Evolutionary conservation across 169 alveolate genomes (phyloP).

Genomic region (Amoebophrya sp.): DNA sequence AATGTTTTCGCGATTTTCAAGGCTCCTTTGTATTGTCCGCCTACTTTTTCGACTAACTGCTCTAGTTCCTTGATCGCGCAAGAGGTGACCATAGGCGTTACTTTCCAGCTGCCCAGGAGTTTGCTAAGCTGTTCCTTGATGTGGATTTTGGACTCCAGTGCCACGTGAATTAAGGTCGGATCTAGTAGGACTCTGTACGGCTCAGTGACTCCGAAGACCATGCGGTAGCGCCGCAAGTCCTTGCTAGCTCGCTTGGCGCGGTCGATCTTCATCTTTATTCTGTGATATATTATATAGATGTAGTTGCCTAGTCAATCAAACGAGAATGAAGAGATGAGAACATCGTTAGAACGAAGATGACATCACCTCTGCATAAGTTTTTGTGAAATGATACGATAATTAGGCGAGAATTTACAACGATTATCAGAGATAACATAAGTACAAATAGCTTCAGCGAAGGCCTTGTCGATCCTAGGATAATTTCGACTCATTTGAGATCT

Average conservation of each 20-base stretch:
- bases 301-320: too few species aligned
- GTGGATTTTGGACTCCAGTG: slow-evolving; percentile 48
- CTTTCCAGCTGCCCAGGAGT: slow-evolving; percentile 30
- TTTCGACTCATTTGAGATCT: too few species aligned
- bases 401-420: too few species aligned
- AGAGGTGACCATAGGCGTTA: neutral
- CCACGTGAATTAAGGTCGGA: slow-evolving; percentile 51
- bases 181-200: slow-evolving; percentile 51
- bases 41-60: neutral
- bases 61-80: neutral
- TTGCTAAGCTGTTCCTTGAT: slow-evolving; percentile 50
- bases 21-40: neutral
- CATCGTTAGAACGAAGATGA: too few species aligned
- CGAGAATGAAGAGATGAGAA: too few species aligned
- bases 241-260: slow-evolving; percentile 43
- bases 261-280: slow-evolving; percentile 44
- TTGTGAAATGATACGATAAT: too few species aligned
- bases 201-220: slow-evolving; percentile 47
- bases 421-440: too few species aligned
- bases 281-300: too few species aligned
- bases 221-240: slow-evolving; percentile 42
- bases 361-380: too few species aligned
- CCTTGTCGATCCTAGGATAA: too few species aligned
- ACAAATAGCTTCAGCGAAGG: too few species aligned
- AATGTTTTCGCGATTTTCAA: slow-evolving; percentile 4